Percentiles rank a stretch among this genome's conserved stretches.
Evolutionary conservation across 164 flowering plant genomes (phyloP).

Genomic region (Protea cynaroides): DNA sequence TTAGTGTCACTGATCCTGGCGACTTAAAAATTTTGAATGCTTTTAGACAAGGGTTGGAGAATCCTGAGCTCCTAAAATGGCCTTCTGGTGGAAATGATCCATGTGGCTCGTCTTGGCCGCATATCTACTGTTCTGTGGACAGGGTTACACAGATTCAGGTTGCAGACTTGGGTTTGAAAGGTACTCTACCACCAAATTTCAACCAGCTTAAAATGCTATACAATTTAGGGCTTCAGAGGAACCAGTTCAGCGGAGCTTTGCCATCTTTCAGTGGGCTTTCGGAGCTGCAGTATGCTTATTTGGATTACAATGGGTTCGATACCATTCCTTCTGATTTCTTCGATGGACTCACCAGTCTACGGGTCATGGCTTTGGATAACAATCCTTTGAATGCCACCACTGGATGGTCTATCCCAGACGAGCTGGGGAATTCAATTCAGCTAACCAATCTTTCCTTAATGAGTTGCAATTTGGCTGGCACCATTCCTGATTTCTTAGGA

Average conservation of each 20-base stretch:
- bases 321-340: slow-evolving; percentile 69
- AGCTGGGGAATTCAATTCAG: slow-evolving; percentile 40
- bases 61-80: slow-evolving; percentile 73
- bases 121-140: slow-evolving; percentile 48
- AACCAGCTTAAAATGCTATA: slow-evolving; percentile 44
- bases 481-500: slow-evolving; percentile 60
- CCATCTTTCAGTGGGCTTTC: slow-evolving; percentile 72
- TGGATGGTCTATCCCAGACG: slow-evolving; percentile 68
- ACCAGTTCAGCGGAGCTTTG: slow-evolving; percentile 50
- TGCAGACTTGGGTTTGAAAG: slow-evolving; percentile 47
- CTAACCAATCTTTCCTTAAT: slow-evolving; percentile 45
- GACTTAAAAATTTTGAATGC: slow-evolving; percentile 52
- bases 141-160: slow-evolving; percentile 77
- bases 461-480: slow-evolving; percentile 46
- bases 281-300: slow-evolving; percentile 46
- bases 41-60: slow-evolving; percentile 60
- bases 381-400: slow-evolving; percentile 52
- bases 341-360: slow-evolving; percentile 43
- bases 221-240: slow-evolving; percentile 69
- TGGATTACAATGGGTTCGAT: slow-evolving; percentile 62
- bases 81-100: slow-evolving; percentile 58
- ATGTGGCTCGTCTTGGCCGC: slow-evolving; percentile 69
- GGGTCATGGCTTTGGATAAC: slow-evolving; percentile 57
- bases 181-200: slow-evolving; percentile 60
- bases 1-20: slow-evolving; percentile 43